Evolutionary conservation across 169 alveolate genomes (phyloP), one percentile per base, ranked within the genome.

Genomic region (Toxoplasma gondii): DNA sequence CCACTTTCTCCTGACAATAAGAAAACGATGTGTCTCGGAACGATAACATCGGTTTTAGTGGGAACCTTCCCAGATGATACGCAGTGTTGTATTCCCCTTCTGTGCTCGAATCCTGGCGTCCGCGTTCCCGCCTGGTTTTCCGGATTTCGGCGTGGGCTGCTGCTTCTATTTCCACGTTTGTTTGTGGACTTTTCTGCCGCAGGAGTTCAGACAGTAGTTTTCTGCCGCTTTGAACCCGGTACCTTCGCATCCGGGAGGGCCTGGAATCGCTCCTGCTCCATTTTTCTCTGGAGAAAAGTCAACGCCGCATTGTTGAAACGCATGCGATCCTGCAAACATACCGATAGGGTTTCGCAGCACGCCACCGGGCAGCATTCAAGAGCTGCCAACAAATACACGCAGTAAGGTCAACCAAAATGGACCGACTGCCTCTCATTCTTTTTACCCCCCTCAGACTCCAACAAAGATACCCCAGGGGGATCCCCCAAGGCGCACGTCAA

Each of bases 291-390:
- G 41, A 82, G 10, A 31, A 82, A 82, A 1, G 90, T 29, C 38
- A 38, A 36, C 12, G 90, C 90, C 24, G 90, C 90, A 67, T 16
- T 82, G 90, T 82, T 82, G 90, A 82, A 82, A 1, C 90, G 90
- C 90, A 82, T 38, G 53, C 90, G 90, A 22, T 82, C 90, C 90
- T 82, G 67, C 86, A 69, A 22, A 12, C 34, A 31, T 22, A 69
- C 82, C 82, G 39, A 69, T 12, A 34, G 16, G 82, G 82, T 7
- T 69, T 22, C 82, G 82, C 43, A 29, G 82, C 34, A 69, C 5
- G n/a, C 34, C 82, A 69, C 38, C 43, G 82, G 78, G n/a, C 17
- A 17, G 17, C 27, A 17, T 17, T 64, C 78, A 22, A 27, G 78
- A 17, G 27, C 17, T 17, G 17, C 78, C 27, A 27, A 27, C 27